phyloP scores from a whole-genome alignment of 2,329 filamentous ascomycete genomes.

The Fusarium stilboides region DNA sequence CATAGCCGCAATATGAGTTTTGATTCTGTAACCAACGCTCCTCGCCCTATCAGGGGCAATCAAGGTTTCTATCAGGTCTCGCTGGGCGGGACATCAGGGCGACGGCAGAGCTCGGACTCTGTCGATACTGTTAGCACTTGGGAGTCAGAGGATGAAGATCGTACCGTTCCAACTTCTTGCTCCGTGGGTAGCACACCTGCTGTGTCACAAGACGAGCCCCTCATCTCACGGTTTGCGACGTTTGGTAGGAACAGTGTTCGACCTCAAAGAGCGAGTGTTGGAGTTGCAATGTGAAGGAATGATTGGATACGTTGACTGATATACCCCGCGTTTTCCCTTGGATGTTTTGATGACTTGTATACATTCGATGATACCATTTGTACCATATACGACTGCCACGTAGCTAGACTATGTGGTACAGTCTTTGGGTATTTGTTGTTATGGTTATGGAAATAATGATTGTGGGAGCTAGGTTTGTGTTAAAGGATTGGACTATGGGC shows the following conservation, averaged over 20 bases:
- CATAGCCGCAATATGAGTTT: constrained; percentile 59
- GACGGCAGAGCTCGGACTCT: constrained; percentile 61
- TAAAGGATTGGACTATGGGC: constrained; percentile 14
- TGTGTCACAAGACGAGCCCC: constrained; percentile 57
- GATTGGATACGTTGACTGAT: constrained; percentile 35
- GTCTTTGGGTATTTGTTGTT: constrained; percentile 19
- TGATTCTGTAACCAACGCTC: constrained; percentile 69
- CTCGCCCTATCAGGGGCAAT: constrained; percentile 64
- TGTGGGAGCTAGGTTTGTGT: constrained; percentile 10
- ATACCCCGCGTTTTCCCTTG: constrained; percentile 39
- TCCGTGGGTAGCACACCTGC: constrained; percentile 64
- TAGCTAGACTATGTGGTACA: constrained; percentile 42
- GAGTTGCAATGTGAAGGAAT: constrained; percentile 51
- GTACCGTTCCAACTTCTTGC: constrained; percentile 64
- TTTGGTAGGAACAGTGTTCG: constrained; percentile 49
- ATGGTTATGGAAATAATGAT: constrained; percentile 27
- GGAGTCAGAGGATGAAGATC: constrained; percentile 62
- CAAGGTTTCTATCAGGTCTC: constrained; percentile 73
- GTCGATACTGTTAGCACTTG: constrained; percentile 66
- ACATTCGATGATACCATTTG: constrained; percentile 49
- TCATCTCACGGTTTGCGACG: constrained; percentile 55
- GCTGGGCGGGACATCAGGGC: constrained; percentile 51
- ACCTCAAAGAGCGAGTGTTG: constrained; percentile 45
- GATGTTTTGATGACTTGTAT: constrained; percentile 42
- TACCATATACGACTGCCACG: constrained; percentile 13